These are phyloP conservation scores for Fusarium sp. DNA, from an alignment of 2,329 filamentous ascomycete genomes.

Conservation along the genomic window DNA sequence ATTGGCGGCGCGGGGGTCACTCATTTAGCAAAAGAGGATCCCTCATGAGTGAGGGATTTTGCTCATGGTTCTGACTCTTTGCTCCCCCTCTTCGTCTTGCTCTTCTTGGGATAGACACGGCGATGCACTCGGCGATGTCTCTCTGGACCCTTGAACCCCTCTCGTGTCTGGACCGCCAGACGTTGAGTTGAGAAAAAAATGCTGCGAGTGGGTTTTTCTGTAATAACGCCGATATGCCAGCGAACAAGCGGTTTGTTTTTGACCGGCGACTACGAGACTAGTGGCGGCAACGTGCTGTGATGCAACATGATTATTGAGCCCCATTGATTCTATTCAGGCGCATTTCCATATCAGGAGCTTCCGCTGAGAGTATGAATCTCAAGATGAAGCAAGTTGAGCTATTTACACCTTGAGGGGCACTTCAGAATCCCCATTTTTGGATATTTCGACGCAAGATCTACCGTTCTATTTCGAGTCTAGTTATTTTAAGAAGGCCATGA, in stretches of 20 bases:
- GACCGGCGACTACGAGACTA: conserved; percentile 38
- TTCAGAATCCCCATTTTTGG: neutral
- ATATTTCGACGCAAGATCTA: conserved; percentile 7
- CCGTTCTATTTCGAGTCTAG: conserved; percentile 34
- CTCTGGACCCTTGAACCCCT: conserved; percentile 39
- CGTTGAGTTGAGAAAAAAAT: conserved; percentile 22
- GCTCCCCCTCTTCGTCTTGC: conserved; percentile 18
- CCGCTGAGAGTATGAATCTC: conserved; percentile 13
- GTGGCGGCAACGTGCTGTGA: conserved; percentile 36
- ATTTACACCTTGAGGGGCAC: conserved; percentile 17
- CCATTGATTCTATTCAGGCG: conserved; percentile 6
- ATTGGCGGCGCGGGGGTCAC: conserved; percentile 31
- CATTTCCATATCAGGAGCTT: conserved; percentile 32
- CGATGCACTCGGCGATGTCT: conserved; percentile 35
- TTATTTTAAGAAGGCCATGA: conserved; percentile 16
- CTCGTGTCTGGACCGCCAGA: conserved; percentile 26
- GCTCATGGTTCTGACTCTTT: conserved; percentile 21
- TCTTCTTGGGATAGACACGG: conserved; percentile 43
- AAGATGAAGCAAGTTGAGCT: conserved; percentile 17
- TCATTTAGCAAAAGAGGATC: conserved; percentile 15
- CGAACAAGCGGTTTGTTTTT: conserved; percentile 29
- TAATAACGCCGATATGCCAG: conserved; percentile 42
- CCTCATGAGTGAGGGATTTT: conserved; percentile 44
- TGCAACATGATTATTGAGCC: conserved; percentile 26
- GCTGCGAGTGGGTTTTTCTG: conserved; percentile 30